Evolutionary conservation across 345 rosid species (phyloP), one percentile per base, ranked within the genome.

Genomic region (Salix dunnii): DNA sequence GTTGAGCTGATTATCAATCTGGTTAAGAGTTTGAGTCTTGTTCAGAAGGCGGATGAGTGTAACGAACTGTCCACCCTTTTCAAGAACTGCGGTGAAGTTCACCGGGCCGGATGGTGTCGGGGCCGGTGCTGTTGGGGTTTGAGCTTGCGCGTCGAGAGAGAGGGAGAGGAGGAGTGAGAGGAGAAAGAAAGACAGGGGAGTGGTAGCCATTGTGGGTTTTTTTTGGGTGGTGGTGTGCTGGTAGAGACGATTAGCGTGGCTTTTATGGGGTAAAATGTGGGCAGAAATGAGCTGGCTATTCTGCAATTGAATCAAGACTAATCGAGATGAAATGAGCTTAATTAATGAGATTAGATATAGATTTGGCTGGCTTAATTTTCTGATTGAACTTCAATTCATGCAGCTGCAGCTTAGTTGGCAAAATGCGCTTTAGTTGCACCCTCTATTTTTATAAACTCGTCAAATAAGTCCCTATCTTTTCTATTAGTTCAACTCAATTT

Each of bases 71-170:
- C 97, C 96, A 1, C 63, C 72, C 72, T 89, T 93, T 77, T 76
- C 90, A 2, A 95, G 96, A 83, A 95, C 86, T 1, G 84, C 91
- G 0, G 97, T 95, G 77, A 95, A 60, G 83, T 93, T 93, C 49
- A 86, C 36, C 2, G 92, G 95, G 48, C 94, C 91, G 12, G 93
- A 6, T 0, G 90, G 84, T 33, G 79, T 75, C 0, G 92, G 93
- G 31, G 92, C 89, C 0, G 90, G 89, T 49, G 97, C 92, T 27
- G 83, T 0, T 3, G 90, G 76, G 77, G 86, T 40, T 61, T 85
- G 85, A 31, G 88, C 84, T 1, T 71, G 69, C 49, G 76, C 35
- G 18, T 28, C 67, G 27, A 81, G 73, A 20, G 80, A 64, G 77
- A 83, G 77, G 73, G 82, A 81, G 84, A 85, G 81, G 80, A 85